A percentile compares a stretch with the other conserved stretches of the same genome.
Conservation (phyloP, 495 filamentous ascomycete genomes). For the Neurospora intermedia region DNA sequence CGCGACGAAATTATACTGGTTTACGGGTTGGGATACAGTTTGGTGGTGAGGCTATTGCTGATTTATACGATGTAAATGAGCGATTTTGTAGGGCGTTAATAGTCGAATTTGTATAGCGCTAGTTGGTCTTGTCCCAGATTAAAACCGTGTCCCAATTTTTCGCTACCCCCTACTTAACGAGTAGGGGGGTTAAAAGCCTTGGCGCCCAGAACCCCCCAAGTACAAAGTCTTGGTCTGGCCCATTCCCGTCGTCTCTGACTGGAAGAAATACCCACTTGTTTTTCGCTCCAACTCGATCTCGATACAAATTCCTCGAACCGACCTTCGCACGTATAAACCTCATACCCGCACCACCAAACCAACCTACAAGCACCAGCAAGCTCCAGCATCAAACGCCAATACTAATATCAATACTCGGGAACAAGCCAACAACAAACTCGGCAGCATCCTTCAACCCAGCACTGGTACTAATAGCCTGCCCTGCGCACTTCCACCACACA, state of each 20-base stretch:
- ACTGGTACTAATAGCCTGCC: neutral
- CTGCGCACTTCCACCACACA: neutral
- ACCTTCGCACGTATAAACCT: neutral
- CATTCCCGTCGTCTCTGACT: neutral
- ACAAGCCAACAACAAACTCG: neutral
- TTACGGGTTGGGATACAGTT: no score
- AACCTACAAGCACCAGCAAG: neutral
- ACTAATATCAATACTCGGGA: neutral
- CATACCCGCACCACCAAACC: neutral
- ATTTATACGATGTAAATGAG: no score
- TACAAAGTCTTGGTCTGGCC: constrained; percentile 15
- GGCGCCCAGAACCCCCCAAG: no score
- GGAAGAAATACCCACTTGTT: neutral
- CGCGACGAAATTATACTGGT: no score
- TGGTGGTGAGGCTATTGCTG: no score
- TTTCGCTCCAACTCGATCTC: neutral
- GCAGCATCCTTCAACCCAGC: neutral
- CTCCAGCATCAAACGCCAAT: neutral
- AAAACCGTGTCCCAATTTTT: no score
- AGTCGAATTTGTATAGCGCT: no score
- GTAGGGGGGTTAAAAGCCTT: no score
- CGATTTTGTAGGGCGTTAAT: no score
- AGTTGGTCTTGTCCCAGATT: no score
- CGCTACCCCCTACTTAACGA: no score
- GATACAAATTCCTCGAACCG: neutral